Evolutionary conservation across 1,284 basidiomycete genomes (phyloP).

Genomic region (Kwoniella shivajii): DNA sequence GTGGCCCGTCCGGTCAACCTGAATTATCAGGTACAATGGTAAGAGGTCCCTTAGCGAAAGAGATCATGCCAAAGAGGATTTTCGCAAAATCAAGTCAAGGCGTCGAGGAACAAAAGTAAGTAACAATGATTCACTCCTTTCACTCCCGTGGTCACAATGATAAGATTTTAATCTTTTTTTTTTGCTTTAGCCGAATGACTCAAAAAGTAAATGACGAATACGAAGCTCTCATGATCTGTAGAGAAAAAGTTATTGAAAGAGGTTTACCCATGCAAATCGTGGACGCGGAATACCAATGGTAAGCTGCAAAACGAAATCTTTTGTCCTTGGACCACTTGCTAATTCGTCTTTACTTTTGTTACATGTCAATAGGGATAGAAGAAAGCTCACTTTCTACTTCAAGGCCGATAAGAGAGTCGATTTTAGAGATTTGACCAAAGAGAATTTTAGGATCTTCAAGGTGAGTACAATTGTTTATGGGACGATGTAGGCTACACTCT

Average conservation of each 20-base stretch:
- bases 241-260: conserved; percentile 86
- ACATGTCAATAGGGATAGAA: conserved; percentile 71
- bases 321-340: background rate
- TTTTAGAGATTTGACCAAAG: conserved; percentile 77
- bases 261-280: conserved; percentile 97
- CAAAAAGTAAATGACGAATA: conserved; percentile 86
- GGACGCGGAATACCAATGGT: conserved; percentile 98
- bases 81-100: conserved; percentile 81
- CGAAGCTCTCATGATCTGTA: conserved; percentile 87
- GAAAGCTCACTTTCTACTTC: conserved; percentile 98
- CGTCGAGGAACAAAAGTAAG: conserved; percentile 77
- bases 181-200: conserved; percentile 63
- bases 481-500: background rate
- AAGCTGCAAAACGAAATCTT: no score
- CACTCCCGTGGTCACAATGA: background rate
- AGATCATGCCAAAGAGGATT: conserved; percentile 95
- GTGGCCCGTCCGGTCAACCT: conserved; percentile 46
- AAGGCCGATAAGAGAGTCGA: conserved; percentile 94
- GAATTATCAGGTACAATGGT: conserved; percentile 36
- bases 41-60: conserved; percentile 61
- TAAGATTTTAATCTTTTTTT: background rate
- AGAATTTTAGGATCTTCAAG: conserved; percentile 53
- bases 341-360: background rate
- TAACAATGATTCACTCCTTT: conserved; percentile 13
- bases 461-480: conserved; percentile 15